phyloP scores from a whole-genome alignment of 2,329 filamentous ascomycete species.

The Fonsecaea nubica region DNA sequence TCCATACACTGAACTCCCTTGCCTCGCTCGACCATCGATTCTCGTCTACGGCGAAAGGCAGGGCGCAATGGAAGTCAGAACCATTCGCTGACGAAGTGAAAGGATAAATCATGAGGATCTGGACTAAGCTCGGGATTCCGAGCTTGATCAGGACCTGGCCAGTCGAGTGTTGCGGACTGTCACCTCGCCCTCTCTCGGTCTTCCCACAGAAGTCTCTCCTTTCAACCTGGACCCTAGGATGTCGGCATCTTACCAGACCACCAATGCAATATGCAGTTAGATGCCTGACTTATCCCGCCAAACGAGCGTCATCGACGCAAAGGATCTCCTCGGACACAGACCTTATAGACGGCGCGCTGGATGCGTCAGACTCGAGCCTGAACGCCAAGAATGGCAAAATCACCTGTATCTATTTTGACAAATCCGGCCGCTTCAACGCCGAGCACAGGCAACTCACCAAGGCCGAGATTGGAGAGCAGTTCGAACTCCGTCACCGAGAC shows the following conservation, averaged over 20 bases:
- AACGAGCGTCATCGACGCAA: not conserved
- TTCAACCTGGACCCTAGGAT: not conserved
- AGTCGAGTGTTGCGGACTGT: not conserved
- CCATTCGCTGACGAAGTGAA: not conserved
- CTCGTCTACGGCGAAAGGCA: not conserved
- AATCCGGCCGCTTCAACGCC: conserved; percentile 15
- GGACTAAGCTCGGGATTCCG: not conserved
- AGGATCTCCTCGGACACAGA: not conserved
- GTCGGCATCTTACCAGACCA: not conserved
- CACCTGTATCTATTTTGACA: conserved; percentile 29
- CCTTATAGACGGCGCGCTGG: not conserved
- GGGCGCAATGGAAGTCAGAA: not conserved
- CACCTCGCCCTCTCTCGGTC: not conserved
- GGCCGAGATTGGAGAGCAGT: conserved; percentile 30
- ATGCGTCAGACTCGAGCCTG: not conserved
- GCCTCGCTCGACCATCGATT: not conserved
- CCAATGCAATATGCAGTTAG: not conserved
- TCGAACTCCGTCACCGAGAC: conserved; percentile 42
- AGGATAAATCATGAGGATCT: conserved; percentile 2
- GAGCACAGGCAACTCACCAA: conserved; percentile 29
- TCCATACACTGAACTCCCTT: not conserved
- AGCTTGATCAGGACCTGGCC: not conserved
- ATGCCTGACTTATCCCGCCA: not conserved
- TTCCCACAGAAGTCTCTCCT: not conserved
- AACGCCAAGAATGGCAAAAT: conserved; percentile 22